Evolutionary conservation across 2,329 filamentous ascomycete species (phyloP).

Genomic region (Fusarium oligoseptatum): DNA sequence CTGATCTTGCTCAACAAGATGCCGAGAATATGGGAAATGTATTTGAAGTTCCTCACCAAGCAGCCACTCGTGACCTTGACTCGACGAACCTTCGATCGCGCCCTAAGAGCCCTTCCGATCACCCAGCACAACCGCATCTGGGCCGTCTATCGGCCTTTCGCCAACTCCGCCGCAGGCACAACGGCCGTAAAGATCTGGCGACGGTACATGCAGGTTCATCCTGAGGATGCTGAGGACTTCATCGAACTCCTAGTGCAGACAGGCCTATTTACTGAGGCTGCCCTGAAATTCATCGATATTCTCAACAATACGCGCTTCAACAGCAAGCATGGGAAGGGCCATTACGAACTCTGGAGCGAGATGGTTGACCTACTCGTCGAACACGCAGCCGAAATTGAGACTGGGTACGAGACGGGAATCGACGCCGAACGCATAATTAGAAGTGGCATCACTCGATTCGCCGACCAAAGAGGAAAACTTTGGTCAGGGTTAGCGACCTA

Average conservation of each 20-base stretch:
- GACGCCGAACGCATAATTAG: slow-evolving; percentile 93
- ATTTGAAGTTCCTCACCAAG: slow-evolving; percentile 87
- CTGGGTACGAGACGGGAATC: slow-evolving; percentile 83
- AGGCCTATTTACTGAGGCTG: slow-evolving; percentile 89
- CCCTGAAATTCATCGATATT: slow-evolving; percentile 90
- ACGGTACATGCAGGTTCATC: slow-evolving; percentile 96
- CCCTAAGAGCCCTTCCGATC: slow-evolving; percentile 89
- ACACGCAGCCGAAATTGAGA: slow-evolving; percentile 87
- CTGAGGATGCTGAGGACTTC: slow-evolving; percentile 94
- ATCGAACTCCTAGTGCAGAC: slow-evolving; percentile 89
- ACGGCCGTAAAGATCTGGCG: slow-evolving; percentile 95
- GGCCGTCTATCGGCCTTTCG: slow-evolving; percentile 91
- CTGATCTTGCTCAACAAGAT: slow-evolving; percentile 97
- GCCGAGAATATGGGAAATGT: slow-evolving; percentile 99
- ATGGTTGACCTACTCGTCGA: slow-evolving; percentile 96
- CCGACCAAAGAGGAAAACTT: slow-evolving; percentile 93
- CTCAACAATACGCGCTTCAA: slow-evolving; percentile 91
- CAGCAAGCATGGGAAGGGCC: slow-evolving; percentile 93
- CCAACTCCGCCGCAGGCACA: slow-evolving; percentile 88
- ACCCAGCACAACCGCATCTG: slow-evolving; percentile 97
- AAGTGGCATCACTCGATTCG: slow-evolving; percentile 90
- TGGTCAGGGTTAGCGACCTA: slow-evolving; percentile 97
- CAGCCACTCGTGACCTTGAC: slow-evolving; percentile 93
- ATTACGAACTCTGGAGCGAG: slow-evolving; percentile 97
- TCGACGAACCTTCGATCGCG: slow-evolving; percentile 90